Percentiles rank a stretch among this genome's conserved stretches.
Conservation (phyloP, 2,329 filamentous ascomycete species). For the Epicoccum sorghinum region DNA sequence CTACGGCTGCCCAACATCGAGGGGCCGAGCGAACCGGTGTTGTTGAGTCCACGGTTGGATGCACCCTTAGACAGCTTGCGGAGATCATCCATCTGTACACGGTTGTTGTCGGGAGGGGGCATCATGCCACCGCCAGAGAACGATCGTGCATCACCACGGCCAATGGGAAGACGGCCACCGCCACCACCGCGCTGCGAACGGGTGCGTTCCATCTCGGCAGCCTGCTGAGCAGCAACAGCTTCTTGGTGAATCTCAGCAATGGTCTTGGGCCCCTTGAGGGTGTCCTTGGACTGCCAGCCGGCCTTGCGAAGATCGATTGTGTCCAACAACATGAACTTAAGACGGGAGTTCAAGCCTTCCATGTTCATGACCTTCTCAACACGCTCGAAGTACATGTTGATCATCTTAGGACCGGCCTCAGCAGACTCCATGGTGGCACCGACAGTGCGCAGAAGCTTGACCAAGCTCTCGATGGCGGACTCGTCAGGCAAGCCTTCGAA, state of each 20-base stretch:
- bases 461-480: constrained; percentile 93
- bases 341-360: constrained; percentile 77
- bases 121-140: constrained; percentile 76
- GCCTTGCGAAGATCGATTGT: constrained; percentile 80
- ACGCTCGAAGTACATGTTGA: constrained; percentile 91
- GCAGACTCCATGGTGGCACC: constrained; percentile 83
- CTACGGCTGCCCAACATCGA: constrained; percentile 86
- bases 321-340: constrained; percentile 97
- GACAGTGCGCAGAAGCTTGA: constrained; percentile 89
- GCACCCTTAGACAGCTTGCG: constrained; percentile 73
- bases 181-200: constrained; percentile 71
- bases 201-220: constrained; percentile 70
- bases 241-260: constrained; percentile 89
- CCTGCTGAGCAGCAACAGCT: constrained; percentile 79
- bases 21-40: constrained; percentile 70
- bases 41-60: constrained; percentile 63
- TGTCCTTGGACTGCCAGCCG: constrained; percentile 85
- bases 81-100: constrained; percentile 89
- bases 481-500: constrained; percentile 93
- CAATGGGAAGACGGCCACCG: constrained; percentile 72
- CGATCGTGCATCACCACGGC: constrained; percentile 85
- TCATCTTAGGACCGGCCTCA: constrained; percentile 80
- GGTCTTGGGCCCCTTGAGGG: constrained; percentile 95
- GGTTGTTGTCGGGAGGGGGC: constrained; percentile 73
- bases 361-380: constrained; percentile 83